A percentile compares a stretch with the other conserved stretches of the same genome.
Conservation (phyloP, 2,329 filamentous ascomycete species). For the Cryphonectria japonica region DNA sequence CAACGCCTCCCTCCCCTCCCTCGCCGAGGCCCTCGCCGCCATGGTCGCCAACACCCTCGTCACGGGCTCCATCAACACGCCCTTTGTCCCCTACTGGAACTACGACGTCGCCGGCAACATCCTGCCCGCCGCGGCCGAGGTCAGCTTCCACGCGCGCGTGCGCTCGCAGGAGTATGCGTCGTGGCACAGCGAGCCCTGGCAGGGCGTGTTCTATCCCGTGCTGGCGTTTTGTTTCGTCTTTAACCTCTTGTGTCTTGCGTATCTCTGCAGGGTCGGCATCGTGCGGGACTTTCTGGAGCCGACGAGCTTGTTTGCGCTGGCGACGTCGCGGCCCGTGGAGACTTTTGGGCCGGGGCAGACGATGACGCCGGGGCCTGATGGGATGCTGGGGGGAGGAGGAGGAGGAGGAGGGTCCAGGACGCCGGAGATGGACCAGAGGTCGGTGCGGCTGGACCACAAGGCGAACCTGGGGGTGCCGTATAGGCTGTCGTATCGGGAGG, state of each 20-base stretch:
- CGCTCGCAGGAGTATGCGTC: slow-evolving; percentile 72
- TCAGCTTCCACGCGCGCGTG: slow-evolving; percentile 67
- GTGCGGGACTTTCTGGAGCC: slow-evolving; percentile 82
- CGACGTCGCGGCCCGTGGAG: slow-evolving; percentile 59
- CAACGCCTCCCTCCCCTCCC: slow-evolving; percentile 60
- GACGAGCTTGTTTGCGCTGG: slow-evolving; percentile 73
- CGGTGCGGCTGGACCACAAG: slow-evolving; percentile 18
- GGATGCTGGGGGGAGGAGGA: slow-evolving; percentile 43
- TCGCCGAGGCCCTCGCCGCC: slow-evolving; percentile 75
- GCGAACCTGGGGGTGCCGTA: slow-evolving; percentile 46
- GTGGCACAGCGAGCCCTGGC: slow-evolving; percentile 62
- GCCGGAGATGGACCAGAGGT: slow-evolving; percentile 17
- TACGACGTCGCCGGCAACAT: slow-evolving; percentile 38
- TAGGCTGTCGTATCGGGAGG: slow-evolving; percentile 44
- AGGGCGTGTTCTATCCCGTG: slow-evolving; percentile 69
- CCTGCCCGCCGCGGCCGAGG: slow-evolving; percentile 50
- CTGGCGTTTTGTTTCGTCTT: slow-evolving; percentile 68
- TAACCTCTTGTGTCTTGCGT: slow-evolving; percentile 67
- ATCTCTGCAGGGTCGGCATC: slow-evolving; percentile 59
- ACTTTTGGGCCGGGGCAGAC: not conserved
- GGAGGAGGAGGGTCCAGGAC: slow-evolving; percentile 12
- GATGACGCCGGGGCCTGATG: slow-evolving; percentile 38
- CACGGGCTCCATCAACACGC: slow-evolving; percentile 59
- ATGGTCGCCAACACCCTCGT: slow-evolving; percentile 70
- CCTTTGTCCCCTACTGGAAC: slow-evolving; percentile 63